phyloP scores from a whole-genome alignment of 1,139 yeast genomes.

The Spencermartinsiella ligniputridi region DNA sequence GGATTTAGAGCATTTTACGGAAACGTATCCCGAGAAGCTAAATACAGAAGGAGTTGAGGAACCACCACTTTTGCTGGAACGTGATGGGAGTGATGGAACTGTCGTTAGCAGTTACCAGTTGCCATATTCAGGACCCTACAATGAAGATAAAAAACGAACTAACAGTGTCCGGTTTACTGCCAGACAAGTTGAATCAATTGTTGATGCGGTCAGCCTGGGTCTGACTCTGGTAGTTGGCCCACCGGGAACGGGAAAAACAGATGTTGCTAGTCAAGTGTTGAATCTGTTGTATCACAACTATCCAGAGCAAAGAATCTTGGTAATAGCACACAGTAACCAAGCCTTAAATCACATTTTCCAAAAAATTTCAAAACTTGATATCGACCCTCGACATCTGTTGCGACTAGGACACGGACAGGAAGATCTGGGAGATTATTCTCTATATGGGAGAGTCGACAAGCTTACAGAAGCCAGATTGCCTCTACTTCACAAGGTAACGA shows the following conservation, averaged over 20 bases:
- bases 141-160: background rate
- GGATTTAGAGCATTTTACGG: slow-evolving; percentile 23
- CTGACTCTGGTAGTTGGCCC: slow-evolving; percentile 42
- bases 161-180: slow-evolving; percentile 20
- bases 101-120: background rate
- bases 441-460: slow-evolving; percentile 24
- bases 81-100: background rate
- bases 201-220: slow-evolving; percentile 33
- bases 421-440: slow-evolving; percentile 6
- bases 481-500: slow-evolving; percentile 33
- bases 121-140: background rate
- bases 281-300: slow-evolving; percentile 28
- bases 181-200: slow-evolving; percentile 35
- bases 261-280: slow-evolving; percentile 28
- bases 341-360: slow-evolving; percentile 26
- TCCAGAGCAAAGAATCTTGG: slow-evolving; percentile 35
- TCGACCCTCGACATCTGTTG: slow-evolving; percentile 26
- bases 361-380: slow-evolving; percentile 20
- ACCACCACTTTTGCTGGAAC: background rate
- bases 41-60: background rate
- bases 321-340: slow-evolving; percentile 33
- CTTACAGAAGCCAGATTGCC: slow-evolving; percentile 16
- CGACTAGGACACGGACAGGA: slow-evolving; percentile 26
- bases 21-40: slow-evolving; percentile 3
- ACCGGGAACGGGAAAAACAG: slow-evolving; percentile 46